A percentile compares a stretch with the other conserved stretches of the same genome.
Evolutionary conservation across 23 red algal genomes (phyloP).

Genomic region (Gracilariopsis chorda): DNA sequence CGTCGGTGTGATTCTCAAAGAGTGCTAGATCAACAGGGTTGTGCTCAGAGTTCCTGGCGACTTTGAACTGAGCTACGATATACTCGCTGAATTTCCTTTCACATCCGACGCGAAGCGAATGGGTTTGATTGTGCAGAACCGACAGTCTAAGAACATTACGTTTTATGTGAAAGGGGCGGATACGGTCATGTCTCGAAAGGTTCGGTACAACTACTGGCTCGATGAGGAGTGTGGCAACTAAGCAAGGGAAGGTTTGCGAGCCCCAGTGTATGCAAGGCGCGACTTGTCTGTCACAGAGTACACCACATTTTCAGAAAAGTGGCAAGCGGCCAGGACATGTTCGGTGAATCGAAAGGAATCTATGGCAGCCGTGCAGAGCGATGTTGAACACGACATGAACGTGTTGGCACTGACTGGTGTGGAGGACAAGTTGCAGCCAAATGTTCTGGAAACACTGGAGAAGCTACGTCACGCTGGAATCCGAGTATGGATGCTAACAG

Average conservation of each 20-base stretch:
- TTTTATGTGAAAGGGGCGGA: constrained; percentile 82
- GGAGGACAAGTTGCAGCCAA: too few species aligned
- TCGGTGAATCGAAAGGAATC: constrained; percentile 29
- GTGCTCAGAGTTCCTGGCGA: background rate
- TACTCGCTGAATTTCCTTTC: constrained; percentile 75
- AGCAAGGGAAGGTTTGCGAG: constrained; percentile 72
- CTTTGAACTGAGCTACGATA: background rate
- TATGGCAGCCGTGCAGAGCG: constrained; percentile 49
- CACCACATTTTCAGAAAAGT: constrained; percentile 49
- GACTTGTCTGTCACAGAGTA: too few species aligned
- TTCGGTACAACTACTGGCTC: constrained; percentile 65
- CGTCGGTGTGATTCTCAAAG: constrained; percentile 32
- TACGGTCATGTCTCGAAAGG: constrained; percentile 42
- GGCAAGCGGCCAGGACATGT: background rate
- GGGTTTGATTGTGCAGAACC: constrained; percentile 60
- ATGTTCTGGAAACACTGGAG: constrained; percentile 58
- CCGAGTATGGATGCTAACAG: constrained; percentile 84
- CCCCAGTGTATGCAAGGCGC: constrained; percentile 31
- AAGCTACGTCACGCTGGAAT: constrained; percentile 68
- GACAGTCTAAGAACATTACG: constrained; percentile 6
- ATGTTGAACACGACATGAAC: too few species aligned
- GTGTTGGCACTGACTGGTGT: too few species aligned
- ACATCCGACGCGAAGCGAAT: constrained; percentile 72
- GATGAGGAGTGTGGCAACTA: constrained; percentile 80
- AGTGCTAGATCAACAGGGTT: background rate